Evolutionary conservation across 768 basidiomycete species (phyloP).

Genomic region (Phylloporus sp.): DNA sequence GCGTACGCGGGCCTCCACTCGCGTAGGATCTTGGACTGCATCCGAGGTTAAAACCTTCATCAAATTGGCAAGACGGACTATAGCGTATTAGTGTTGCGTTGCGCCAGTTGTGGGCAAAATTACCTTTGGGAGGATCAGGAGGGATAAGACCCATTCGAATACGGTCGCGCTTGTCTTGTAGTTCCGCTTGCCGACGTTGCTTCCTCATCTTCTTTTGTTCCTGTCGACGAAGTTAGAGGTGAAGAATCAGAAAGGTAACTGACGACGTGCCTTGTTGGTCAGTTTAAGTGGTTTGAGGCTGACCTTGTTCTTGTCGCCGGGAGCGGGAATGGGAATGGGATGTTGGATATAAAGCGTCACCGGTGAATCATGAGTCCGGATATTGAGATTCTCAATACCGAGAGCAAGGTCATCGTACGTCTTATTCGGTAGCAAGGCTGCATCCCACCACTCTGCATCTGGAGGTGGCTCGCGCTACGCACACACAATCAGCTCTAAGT

Average conservation of each 20-base stretch:
- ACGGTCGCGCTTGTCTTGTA: conserved; percentile 92
- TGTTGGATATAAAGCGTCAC: conserved; percentile 93
- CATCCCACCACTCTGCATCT: conserved; percentile 97
- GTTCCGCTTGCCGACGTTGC: conserved; percentile 77
- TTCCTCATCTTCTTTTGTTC: conserved; percentile 98
- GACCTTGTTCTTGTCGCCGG: conserved; percentile 77
- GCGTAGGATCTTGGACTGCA: conserved; percentile 95
- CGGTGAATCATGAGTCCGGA: conserved; percentile 64
- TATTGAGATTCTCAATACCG: conserved; percentile 57
- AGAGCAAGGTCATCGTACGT: conserved; percentile 70
- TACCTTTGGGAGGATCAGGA: conserved; percentile 93
- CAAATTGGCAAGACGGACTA: conserved; percentile 90
- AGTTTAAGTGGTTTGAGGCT: conserved; percentile 85
- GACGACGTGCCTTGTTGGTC: conserved; percentile 67
- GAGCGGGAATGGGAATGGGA: conserved; percentile 93
- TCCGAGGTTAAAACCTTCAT: conserved; percentile 98
- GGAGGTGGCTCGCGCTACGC: conserved; percentile 82
- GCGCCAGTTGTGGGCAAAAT: conserved; percentile 2
- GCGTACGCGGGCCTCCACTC: conserved; percentile 92
- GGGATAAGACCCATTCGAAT: conserved; percentile 95
- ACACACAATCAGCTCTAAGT: conserved; percentile 3
- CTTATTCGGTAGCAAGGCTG: conserved; percentile 73
- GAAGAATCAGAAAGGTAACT: not conserved
- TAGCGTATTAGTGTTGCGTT: not conserved
- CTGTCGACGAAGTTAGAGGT: conserved; percentile 27